Conservation (phyloP, 1,139 yeast species). For the Yamadazyma mexicana region DNA sequence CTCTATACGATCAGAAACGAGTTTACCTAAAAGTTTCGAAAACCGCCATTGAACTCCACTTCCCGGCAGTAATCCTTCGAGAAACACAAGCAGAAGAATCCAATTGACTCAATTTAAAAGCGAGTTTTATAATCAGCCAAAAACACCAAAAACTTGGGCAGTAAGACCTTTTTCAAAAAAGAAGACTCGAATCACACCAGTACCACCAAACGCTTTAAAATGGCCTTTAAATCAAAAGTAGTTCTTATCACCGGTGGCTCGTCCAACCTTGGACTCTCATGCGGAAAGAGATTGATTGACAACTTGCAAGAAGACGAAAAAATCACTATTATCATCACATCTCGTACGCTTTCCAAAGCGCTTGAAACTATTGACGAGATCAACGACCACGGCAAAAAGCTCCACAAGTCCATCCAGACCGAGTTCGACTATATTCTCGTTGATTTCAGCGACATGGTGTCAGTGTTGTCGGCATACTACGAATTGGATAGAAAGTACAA, state of each 20-base stretch:
- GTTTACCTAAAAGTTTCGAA: too few species aligned
- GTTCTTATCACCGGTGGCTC: conserved; percentile 49
- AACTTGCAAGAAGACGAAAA: conserved; percentile 41
- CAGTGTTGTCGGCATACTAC: conserved; percentile 70
- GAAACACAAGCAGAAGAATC: too few species aligned
- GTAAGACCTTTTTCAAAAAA: too few species aligned
- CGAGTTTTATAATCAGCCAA: too few species aligned
- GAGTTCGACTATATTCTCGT: conserved; percentile 86
- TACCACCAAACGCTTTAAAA: not conserved
- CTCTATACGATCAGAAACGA: not conserved
- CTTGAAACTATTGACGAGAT: conserved; percentile 70
- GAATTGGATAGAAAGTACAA: conserved; percentile 65
- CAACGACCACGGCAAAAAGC: conserved; percentile 46
- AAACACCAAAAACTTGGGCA: too few species aligned
- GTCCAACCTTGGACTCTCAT: conserved; percentile 81
- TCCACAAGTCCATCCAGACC: conserved; percentile 49
- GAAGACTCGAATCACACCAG: too few species aligned
- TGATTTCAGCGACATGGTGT: conserved; percentile 90
- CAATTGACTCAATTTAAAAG: too few species aligned
- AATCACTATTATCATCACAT: conserved; percentile 80
- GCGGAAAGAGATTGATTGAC: conserved; percentile 75
- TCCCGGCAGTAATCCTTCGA: too few species aligned
- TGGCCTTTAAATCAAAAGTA: conserved; percentile 23
- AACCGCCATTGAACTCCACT: too few species aligned
- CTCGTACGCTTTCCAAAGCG: conserved; percentile 83